Evolutionary conservation across 1,139 yeast species (phyloP), one percentile per base, ranked within the genome.

Genomic region (Suhomyces wounanorum): DNA sequence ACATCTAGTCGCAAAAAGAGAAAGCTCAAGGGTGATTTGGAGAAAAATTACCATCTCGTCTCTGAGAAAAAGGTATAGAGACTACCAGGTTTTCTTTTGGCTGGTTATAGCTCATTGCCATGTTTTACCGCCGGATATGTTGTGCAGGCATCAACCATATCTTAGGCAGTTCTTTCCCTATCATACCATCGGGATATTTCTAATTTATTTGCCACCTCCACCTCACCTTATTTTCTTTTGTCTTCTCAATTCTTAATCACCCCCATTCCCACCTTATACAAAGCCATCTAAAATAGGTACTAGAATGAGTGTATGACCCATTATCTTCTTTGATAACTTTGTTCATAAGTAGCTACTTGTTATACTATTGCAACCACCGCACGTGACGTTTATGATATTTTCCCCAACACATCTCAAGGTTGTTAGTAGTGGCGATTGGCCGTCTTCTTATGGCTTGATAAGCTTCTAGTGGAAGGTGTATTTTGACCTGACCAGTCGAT

Each of bases 391-490:
- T 3, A 11, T 11, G n/a, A 25, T 40, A 17, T 28, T 26, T 25
- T 14, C 7, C 33, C 18, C 35, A 8, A 16, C 30, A 25, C 42
- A 25, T 40, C 33, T 40, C 42, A 14, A 9, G 43, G 44, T 37
- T 46, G 51, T 13, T 18, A 44, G 44, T 28, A 38, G n/a, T 28
- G 42, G 30, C 42, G 8, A 25, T n/a, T 8, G 3, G 42, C 30
- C 42, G 41, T 40, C 42, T 14, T 40, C 42, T 23, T 40, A 40
- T 40, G 30, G 42, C 42, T 16, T 26, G 33, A n/a, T 8, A 8
- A 16, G 21, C 33, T 40, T n/a, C 18, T 16, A 8, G 30, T 25
- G 33, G 30, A 40, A 23, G 31, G 23, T 25, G 14, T 8, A 25
- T 28, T 8, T 40, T 18, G 18, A 25, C 41, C 30, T 17, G 30